These are phyloP conservation scores for Penicillium odoratum DNA, from an alignment of 495 filamentous ascomycete genomes.

Conservation along the genomic window DNA sequence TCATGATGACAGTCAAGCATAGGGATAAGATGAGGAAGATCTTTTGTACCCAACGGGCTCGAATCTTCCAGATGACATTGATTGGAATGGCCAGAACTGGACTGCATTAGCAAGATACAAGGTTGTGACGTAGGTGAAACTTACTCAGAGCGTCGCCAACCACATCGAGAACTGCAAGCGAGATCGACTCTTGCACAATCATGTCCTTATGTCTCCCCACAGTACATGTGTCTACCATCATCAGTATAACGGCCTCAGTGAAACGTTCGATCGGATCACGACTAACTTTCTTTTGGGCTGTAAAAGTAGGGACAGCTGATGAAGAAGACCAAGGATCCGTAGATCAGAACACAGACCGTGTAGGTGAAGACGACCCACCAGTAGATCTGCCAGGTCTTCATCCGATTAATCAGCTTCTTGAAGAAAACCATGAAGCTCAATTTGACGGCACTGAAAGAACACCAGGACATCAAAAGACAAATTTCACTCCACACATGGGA, in stretches of 20 bases:
- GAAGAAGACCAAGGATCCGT: background rate
- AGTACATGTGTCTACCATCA: too few relatives aligned
- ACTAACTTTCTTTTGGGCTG: too few relatives aligned
- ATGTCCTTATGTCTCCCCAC: too few relatives aligned
- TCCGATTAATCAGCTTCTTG: conserved; percentile 1
- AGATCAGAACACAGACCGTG: background rate
- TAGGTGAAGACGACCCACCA: conserved; percentile 1
- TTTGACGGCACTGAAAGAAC: background rate
- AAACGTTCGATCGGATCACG: too few relatives aligned
- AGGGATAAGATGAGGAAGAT: background rate
- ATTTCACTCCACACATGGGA: background rate
- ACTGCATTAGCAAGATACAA: background rate
- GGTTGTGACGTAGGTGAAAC: background rate
- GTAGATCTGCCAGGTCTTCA: background rate
- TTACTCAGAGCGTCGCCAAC: background rate
- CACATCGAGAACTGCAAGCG: background rate
- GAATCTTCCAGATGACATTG: background rate
- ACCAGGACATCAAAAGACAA: background rate
- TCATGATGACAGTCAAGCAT: background rate
- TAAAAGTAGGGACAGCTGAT: conserved; percentile 1
- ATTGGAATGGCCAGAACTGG: conserved; percentile 1
- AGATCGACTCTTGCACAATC: too few relatives aligned
- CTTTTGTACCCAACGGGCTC: background rate
- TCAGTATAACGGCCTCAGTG: too few relatives aligned
- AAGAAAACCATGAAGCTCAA: conserved; percentile 1